phyloP scores from a whole-genome alignment of 345 rosid species.

The Nephelium lappaceum region DNA sequence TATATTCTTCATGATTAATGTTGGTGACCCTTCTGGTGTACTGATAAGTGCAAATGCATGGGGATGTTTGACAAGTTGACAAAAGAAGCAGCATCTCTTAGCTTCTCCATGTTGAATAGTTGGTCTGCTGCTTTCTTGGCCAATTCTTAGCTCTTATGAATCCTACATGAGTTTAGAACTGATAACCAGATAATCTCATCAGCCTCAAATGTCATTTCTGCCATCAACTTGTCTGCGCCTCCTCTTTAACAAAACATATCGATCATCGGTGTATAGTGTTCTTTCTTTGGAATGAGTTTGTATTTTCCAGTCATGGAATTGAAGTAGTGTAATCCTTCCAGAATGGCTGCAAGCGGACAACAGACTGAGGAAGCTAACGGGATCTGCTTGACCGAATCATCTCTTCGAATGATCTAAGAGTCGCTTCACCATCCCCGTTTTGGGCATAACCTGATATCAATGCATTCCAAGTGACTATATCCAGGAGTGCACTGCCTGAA shows the following conservation, averaged over 20 bases:
- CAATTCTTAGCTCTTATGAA: conserved; percentile 69
- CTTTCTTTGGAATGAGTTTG: conserved; percentile 60
- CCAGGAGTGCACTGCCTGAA: conserved; percentile 73
- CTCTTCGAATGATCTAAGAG: conserved; percentile 53
- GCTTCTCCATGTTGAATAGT: conserved; percentile 68
- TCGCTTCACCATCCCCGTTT: conserved; percentile 72
- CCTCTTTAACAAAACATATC: conserved; percentile 74
- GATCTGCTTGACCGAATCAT: conserved; percentile 77
- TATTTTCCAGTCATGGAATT: conserved; percentile 52
- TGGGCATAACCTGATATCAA: conserved; percentile 77
- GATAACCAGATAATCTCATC: conserved; percentile 91
- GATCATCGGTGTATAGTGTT: conserved; percentile 73
- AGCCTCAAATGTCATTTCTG: conserved; percentile 70
- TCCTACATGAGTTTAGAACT: conserved; percentile 80
- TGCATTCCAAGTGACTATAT: conserved; percentile 84
- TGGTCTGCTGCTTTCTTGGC: conserved; percentile 71
- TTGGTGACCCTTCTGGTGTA: conserved; percentile 71
- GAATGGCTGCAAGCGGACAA: conserved; percentile 85
- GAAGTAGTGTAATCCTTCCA: conserved; percentile 71
- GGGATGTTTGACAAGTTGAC: conserved; percentile 83
- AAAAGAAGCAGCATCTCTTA: conserved; percentile 81
- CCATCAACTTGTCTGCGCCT: conserved; percentile 63
- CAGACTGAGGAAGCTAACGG: conserved; percentile 68
- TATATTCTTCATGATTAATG: conserved; percentile 86
- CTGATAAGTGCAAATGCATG: conserved; percentile 79